These are phyloP conservation scores for Globisporangium nunn DNA, from an alignment of 352 stramenopile genomes.

Conservation along the genomic window DNA sequence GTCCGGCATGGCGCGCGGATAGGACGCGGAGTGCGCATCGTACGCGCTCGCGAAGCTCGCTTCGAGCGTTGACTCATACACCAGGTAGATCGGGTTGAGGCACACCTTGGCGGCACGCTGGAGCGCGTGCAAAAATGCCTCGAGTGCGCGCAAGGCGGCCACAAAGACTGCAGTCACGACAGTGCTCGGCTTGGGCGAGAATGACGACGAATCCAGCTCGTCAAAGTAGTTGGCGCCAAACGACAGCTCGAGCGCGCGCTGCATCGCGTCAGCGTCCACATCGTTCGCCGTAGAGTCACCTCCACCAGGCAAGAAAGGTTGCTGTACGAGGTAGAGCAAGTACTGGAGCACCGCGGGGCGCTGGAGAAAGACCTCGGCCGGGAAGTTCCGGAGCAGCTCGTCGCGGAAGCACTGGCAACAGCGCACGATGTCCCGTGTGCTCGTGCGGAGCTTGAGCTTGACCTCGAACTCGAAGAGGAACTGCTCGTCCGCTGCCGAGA, in stretches of 20 bases:
- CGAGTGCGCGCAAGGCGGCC: slow-evolving; percentile 51
- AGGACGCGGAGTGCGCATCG: slow-evolving; percentile 23
- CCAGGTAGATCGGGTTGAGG: slow-evolving; percentile 41
- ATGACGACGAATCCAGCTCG: slow-evolving; percentile 32
- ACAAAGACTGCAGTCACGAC: slow-evolving; percentile 42
- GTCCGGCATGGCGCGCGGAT: slow-evolving; percentile 20
- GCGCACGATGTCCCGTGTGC: slow-evolving; percentile 36
- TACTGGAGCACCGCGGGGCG: slow-evolving; percentile 47
- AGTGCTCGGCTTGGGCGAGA: slow-evolving; percentile 41
- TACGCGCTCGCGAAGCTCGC: slow-evolving; percentile 14
- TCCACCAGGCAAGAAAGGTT: slow-evolving; percentile 37
- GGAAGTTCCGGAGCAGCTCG: slow-evolving; percentile 58
- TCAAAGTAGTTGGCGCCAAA: slow-evolving; percentile 77
- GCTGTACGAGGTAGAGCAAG: slow-evolving; percentile 53
- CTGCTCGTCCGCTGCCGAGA: slow-evolving; percentile 59
- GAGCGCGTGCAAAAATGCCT: slow-evolving; percentile 47
- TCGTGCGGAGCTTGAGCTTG: slow-evolving; percentile 46
- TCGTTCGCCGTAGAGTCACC: neutral
- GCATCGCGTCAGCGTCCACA: slow-evolving; percentile 11
- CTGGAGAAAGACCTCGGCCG: slow-evolving; percentile 61
- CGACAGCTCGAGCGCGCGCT: slow-evolving; percentile 12
- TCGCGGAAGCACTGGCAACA: slow-evolving; percentile 44
- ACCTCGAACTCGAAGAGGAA: slow-evolving; percentile 78
- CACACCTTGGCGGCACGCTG: slow-evolving; percentile 18
- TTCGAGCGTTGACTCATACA: slow-evolving; percentile 18